These are phyloP conservation scores for Penstemon newberryi DNA, from an alignment of 257 asterid genomes.

Conservation along the genomic window DNA sequence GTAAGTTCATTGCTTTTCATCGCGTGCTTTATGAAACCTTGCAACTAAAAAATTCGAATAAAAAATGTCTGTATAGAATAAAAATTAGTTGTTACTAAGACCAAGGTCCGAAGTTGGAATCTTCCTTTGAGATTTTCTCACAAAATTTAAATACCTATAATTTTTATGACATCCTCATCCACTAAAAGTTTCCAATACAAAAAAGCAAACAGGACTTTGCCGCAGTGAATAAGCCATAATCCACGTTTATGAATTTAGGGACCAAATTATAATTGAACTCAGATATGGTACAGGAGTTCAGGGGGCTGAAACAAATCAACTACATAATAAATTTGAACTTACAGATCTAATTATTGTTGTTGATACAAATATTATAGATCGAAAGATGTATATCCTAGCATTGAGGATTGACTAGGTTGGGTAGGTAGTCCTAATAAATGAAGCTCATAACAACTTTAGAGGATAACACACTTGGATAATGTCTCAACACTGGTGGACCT, in stretches of 20 bases:
- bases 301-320: not conserved
- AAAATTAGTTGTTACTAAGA: conserved; percentile 19
- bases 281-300: not conserved
- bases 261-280: not conserved
- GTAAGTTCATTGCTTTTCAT: conserved; percentile 55
- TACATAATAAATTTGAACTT: not conserved
- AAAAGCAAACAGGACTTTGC: not conserved
- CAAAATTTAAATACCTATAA: too few relatives aligned
- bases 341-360: not conserved
- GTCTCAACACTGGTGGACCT: conserved; percentile 14
- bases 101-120: too few relatives aligned
- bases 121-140: not conserved
- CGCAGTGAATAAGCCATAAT: not conserved
- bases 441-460: conserved; percentile 17
- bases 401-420: not conserved
- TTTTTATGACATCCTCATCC: not conserved
- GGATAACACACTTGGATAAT: conserved; percentile 4
- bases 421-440: conserved; percentile 15
- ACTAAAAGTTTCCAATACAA: not conserved
- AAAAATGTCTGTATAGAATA: conserved; percentile 16
- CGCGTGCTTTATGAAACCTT: conserved; percentile 54
- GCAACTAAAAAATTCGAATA: conserved; percentile 47
- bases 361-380: not conserved
- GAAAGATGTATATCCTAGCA: conserved; percentile 9
- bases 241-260: conserved; percentile 1